Conservation (phyloP, 495 filamentous ascomycete genomes). For the Pyronema omphalodes region DNA sequence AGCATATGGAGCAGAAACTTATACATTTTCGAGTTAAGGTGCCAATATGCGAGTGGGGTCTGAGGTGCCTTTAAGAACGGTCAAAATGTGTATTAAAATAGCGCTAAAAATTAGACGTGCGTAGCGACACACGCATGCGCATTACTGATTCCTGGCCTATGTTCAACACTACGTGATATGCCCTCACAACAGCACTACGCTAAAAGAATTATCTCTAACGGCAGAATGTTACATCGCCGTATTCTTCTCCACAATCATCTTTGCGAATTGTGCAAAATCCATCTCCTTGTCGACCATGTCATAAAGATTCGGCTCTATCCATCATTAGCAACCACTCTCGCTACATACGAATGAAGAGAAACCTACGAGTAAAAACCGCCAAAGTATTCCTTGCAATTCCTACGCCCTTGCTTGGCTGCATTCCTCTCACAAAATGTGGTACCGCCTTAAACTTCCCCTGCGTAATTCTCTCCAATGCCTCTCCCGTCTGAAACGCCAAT, state of each 20-base stretch:
- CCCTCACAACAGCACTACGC: no score
- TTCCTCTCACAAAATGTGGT: constrained; percentile 83
- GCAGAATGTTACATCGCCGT: constrained; percentile 27
- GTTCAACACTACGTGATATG: no score
- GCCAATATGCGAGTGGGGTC: no score
- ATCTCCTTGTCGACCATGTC: constrained; percentile 58
- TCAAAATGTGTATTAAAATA: no score
- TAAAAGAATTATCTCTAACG: no score
- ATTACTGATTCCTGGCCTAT: no score
- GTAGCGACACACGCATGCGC: no score
- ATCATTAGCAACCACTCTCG: background rate
- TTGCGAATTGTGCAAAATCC: constrained; percentile 78
- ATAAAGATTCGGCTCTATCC: constrained; percentile 57
- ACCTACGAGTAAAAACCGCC: constrained; percentile 69
- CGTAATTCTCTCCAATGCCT: constrained; percentile 79
- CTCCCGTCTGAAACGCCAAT: constrained; percentile 90
- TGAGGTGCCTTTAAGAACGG: no score
- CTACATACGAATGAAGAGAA: background rate
- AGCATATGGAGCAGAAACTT: no score
- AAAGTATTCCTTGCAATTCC: constrained; percentile 66
- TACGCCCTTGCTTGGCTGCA: constrained; percentile 28
- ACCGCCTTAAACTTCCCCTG: constrained; percentile 77
- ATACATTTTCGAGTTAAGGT: no score
- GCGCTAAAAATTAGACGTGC: no score
- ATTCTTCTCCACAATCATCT: constrained; percentile 64